phyloP scores from a whole-genome alignment of 2,329 filamentous ascomycete genomes.

The Nemania sp. region DNA sequence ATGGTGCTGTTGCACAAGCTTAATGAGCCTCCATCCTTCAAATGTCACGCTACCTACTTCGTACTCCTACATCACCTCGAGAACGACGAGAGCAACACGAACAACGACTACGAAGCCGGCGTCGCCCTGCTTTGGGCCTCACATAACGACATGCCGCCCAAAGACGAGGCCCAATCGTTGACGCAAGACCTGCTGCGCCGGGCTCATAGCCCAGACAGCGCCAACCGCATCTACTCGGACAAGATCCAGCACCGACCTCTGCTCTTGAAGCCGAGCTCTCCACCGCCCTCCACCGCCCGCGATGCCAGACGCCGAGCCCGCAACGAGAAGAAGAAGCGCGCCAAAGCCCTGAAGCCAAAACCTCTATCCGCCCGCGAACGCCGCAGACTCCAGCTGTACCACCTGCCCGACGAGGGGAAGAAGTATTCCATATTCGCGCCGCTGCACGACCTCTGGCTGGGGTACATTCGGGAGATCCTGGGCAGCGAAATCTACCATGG shows the following conservation, averaged over 20 bases:
- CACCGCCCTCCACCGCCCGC: slow-evolving; percentile 62
- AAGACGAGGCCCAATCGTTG: slow-evolving; percentile 41
- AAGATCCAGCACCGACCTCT: slow-evolving; percentile 83
- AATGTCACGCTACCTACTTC: neutral
- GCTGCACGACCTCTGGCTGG: slow-evolving; percentile 77
- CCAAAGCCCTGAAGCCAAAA: slow-evolving; percentile 55
- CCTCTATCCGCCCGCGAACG: slow-evolving; percentile 82
- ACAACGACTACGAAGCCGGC: no score
- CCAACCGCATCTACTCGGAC: slow-evolving; percentile 73
- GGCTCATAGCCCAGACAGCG: slow-evolving; percentile 76
- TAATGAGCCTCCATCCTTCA: neutral
- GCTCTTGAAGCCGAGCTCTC: slow-evolving; percentile 75
- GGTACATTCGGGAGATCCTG: slow-evolving; percentile 82
- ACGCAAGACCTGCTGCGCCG: slow-evolving; percentile 71
- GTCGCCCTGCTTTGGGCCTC: no score
- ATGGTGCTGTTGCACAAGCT: no score
- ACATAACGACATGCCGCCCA: slow-evolving; percentile 40
- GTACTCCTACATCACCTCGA: neutral
- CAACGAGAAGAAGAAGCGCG: slow-evolving; percentile 47
- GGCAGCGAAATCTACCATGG: slow-evolving; percentile 62
- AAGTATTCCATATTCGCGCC: slow-evolving; percentile 78
- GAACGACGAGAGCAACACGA: no score
- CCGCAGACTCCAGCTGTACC: slow-evolving; percentile 71
- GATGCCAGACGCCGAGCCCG: slow-evolving; percentile 48
- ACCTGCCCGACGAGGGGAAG: slow-evolving; percentile 68